Percentiles rank a stretch among this genome's conserved stretches.
These are phyloP conservation scores for Oryza meridionalis DNA, from an alignment of 176 grass and related monocot genomes.

Conservation along the genomic window DNA sequence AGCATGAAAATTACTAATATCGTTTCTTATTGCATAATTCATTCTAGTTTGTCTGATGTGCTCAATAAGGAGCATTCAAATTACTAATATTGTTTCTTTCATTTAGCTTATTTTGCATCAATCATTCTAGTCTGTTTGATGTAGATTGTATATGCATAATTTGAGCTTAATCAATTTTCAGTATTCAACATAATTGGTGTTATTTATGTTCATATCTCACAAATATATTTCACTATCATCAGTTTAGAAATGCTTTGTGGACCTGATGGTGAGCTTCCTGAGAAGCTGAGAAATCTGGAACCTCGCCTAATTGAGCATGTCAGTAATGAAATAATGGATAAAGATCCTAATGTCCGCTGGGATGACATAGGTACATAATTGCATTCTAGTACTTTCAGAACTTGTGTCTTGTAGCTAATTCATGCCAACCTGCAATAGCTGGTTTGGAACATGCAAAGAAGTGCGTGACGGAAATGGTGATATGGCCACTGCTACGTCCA, in stretches of 20 bases:
- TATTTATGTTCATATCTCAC: constrained; percentile 29
- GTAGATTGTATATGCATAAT: neutral
- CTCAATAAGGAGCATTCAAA: constrained; percentile 5
- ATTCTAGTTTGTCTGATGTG: no score
- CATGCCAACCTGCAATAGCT: constrained; percentile 58
- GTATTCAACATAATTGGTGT: constrained; percentile 7
- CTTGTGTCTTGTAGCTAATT: constrained; percentile 42
- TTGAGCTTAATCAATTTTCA: neutral
- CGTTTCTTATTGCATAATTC: no score
- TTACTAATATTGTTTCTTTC: neutral
- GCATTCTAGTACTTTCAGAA: constrained; percentile 21
- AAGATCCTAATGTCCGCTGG: constrained; percentile 94
- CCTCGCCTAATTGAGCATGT: constrained; percentile 94
- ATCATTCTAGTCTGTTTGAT: constrained; percentile 2
- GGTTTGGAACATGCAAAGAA: constrained; percentile 97
- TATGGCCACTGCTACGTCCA: constrained; percentile 90
- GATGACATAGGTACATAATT: constrained; percentile 83
- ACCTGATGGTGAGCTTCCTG: constrained; percentile 89
- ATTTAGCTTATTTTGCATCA: constrained; percentile 17
- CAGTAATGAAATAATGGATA: constrained; percentile 99
- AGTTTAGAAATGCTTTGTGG: constrained; percentile 94
- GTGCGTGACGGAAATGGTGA: constrained; percentile 98
- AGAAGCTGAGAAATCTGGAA: constrained; percentile 94
- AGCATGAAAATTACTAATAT: no score
- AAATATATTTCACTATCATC: constrained; percentile 29